These are phyloP conservation scores for Rhodotorula sp. DNA, from an alignment of 1,284 basidiomycete genomes.

Conservation along the genomic window DNA sequence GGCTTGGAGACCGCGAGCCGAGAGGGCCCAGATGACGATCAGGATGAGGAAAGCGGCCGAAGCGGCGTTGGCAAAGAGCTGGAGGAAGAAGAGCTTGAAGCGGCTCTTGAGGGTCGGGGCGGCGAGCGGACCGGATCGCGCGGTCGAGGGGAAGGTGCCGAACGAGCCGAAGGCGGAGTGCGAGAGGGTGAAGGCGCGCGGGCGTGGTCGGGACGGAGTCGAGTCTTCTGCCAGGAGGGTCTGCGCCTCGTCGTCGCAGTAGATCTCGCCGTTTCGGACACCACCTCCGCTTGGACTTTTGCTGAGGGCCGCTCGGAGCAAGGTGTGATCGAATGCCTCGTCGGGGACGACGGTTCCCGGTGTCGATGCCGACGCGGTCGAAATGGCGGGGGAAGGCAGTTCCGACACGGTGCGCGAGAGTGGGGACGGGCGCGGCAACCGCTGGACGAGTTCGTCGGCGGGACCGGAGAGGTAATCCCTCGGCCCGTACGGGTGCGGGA, in stretches of 20 bases:
- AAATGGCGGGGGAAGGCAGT: slow-evolving; percentile 36
- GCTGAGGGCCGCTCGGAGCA: neutral
- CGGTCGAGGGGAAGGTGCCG: slow-evolving; percentile 44
- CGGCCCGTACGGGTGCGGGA: slow-evolving; percentile 3
- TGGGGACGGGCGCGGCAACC: slow-evolving; percentile 34
- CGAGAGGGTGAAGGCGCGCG: slow-evolving; percentile 39
- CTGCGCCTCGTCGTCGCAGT: neutral
- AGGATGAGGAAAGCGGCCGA: slow-evolving; percentile 56
- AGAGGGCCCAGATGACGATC: slow-evolving; percentile 51
- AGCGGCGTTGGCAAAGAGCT: slow-evolving; percentile 54
- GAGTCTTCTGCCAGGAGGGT: slow-evolving; percentile 32
- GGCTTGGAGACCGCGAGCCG: slow-evolving; percentile 22
- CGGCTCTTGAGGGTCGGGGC: slow-evolving; percentile 42
- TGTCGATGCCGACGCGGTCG: slow-evolving; percentile 20
- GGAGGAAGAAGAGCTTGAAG: slow-evolving; percentile 53
- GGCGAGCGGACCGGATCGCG: slow-evolving; percentile 42
- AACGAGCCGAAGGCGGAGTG: slow-evolving; percentile 43
- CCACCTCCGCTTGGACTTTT: neutral
- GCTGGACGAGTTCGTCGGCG: slow-evolving; percentile 32
- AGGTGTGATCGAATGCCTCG: slow-evolving; percentile 5
- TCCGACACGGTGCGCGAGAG: slow-evolving; percentile 24
- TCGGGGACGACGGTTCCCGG: slow-evolving; percentile 2
- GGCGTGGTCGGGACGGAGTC: slow-evolving; percentile 40
- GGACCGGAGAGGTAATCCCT: slow-evolving; percentile 34
- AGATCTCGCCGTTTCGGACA: neutral